Base-by-base conservation (phyloP, 306 rosid species). In the Inga leiocalycina region DNA sequence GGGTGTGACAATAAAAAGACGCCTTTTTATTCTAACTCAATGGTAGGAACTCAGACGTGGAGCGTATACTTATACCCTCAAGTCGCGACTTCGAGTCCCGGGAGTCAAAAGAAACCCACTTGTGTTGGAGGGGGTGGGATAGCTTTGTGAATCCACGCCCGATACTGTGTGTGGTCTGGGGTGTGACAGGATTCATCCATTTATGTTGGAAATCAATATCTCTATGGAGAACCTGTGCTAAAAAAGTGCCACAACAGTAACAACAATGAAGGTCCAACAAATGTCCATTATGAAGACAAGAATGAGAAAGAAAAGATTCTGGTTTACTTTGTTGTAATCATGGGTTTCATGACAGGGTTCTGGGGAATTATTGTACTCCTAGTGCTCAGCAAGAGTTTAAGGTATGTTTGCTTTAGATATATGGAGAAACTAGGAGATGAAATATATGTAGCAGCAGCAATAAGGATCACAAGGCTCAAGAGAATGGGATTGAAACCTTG, bases 141-240 rank as follows among this genome's bases (percentile, higher is more conserved):
- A 27, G 30, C 30, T 27, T 27, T 27, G 30, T 27, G 30, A 1
- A 1, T 27, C 30, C 30, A 27, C 30, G 0, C 0, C 30, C 0
- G 30, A 1, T 27, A 27, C 30, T 27, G 30, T 27, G 30, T 27
- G 30, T 27, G 0, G 30, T 27, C 30, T 27, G 30, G 30, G 30
- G 30, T 27, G 30, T 27, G 30, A 27, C 30, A 27, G 1, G 72
- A 76, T 30, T 76, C 71, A 67, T 75, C 80, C 27, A 27, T 44
- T 3, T 82, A 82, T 56, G 51, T 4, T 17, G 86, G 86, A 73
- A 83, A 83, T 17, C 37, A 54, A 48, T 15, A 24, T 15, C 82
- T 83, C 6, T 78, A 67, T 70, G 85, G 85, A 1, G 6, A 56
- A 2, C 76, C 71, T 6, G 16, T 76, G 49, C 77, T 43, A 8